Evolutionary conservation across 805 yeast species (phyloP).

Genomic region (Vanderwaltozyma tropicalis): DNA sequence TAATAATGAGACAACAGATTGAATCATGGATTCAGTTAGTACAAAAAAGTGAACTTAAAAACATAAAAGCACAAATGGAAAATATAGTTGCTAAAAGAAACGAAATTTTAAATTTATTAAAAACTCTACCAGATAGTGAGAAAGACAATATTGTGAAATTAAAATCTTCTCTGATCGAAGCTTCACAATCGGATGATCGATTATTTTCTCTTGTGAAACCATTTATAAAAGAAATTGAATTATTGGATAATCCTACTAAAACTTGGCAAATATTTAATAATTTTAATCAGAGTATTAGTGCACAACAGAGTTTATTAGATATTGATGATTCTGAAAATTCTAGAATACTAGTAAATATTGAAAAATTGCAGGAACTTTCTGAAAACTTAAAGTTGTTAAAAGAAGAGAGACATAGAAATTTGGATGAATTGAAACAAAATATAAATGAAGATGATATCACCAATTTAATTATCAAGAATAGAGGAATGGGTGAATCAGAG

Average conservation of each 20-base stretch:
- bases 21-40: slow-evolving; percentile 22
- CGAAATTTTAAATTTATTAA: slow-evolving; percentile 26
- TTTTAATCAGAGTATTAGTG: slow-evolving; percentile 7
- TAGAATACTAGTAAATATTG: slow-evolving; percentile 31
- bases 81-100: slow-evolving; percentile 27
- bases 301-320: slow-evolving; percentile 47
- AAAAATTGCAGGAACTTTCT: slow-evolving; percentile 43
- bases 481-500: slow-evolving; percentile 46
- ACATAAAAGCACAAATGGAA: slow-evolving; percentile 29
- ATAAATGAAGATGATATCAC: slow-evolving; percentile 82
- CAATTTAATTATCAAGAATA: slow-evolving; percentile 56
- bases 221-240: slow-evolving; percentile 32
- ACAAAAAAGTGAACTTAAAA: slow-evolving; percentile 18
- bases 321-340: slow-evolving; percentile 42
- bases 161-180: slow-evolving; percentile 51
- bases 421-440: slow-evolving; percentile 54
- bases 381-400: slow-evolving; percentile 53
- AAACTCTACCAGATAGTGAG: slow-evolving; percentile 30
- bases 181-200: slow-evolving; percentile 48
- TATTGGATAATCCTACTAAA: slow-evolving; percentile 36
- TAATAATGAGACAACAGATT: slow-evolving; percentile 25
- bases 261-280: slow-evolving; percentile 31
- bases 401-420: slow-evolving; percentile 49
- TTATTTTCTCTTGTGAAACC: slow-evolving; percentile 39
- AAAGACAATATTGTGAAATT: slow-evolving; percentile 49